Conservation (phyloP, 2,329 filamentous ascomycete species). For the Golovinomyces cichoracearum region DNA sequence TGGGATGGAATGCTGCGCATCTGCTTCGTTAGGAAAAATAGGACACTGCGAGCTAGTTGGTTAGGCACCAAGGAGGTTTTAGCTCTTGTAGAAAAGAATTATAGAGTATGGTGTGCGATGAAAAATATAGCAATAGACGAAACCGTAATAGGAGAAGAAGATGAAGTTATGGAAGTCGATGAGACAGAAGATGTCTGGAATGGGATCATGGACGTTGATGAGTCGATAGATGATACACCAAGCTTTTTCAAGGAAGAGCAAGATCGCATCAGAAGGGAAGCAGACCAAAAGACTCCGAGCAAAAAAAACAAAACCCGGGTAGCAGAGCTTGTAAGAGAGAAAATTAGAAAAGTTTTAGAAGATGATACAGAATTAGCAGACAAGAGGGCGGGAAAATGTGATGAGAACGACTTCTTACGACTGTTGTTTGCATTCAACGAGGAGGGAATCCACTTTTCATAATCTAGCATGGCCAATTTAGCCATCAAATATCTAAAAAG, state of each 20-base stretch:
- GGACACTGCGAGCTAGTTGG: conserved; percentile 61
- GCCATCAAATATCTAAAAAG: not conserved
- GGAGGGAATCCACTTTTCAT: conserved; percentile 64
- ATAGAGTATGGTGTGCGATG: conserved; percentile 69
- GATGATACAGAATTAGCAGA: conserved; percentile 56
- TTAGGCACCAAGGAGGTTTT: conserved; percentile 58
- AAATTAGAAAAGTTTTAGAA: conserved; percentile 65
- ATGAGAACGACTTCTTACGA: conserved; percentile 76
- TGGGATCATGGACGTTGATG: conserved; percentile 26
- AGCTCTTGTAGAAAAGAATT: conserved; percentile 64
- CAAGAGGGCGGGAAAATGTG: conserved; percentile 60
- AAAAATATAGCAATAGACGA: conserved; percentile 61
- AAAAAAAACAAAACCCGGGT: conserved; percentile 57
- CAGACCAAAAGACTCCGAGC: conserved; percentile 32
- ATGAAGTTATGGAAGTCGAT: conserved; percentile 21
- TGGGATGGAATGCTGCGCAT: conserved; percentile 76
- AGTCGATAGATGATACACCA: conserved; percentile 41
- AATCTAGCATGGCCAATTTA: conserved; percentile 2
- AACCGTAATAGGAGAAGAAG: conserved; percentile 21
- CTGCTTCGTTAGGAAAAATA: conserved; percentile 71
- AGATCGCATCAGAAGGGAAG: conserved; percentile 15
- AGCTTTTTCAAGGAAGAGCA: conserved; percentile 52
- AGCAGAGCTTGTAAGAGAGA: conserved; percentile 56
- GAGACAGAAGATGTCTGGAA: conserved; percentile 24
- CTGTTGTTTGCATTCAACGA: conserved; percentile 63